Evolutionary conservation across 139 green algal genomes (phyloP).

Genomic region (Coccomyxa sp.): DNA sequence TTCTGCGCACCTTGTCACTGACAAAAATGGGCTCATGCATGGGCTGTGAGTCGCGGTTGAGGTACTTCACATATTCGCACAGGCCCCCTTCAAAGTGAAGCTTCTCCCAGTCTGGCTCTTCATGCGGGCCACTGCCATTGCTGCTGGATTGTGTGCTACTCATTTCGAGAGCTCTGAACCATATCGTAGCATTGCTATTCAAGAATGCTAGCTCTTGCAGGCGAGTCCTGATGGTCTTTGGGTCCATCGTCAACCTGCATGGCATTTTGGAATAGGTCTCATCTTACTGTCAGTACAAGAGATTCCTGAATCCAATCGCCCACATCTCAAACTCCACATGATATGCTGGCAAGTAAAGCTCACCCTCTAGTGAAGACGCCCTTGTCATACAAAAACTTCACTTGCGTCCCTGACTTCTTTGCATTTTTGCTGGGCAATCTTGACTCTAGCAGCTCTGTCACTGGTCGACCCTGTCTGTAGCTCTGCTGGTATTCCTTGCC

Average conservation of each 20-base stretch:
- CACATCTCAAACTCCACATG: background rate
- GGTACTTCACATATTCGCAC: conserved; percentile 79
- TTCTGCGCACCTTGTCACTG: background rate
- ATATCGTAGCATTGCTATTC: conserved; percentile 72
- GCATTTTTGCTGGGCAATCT: background rate
- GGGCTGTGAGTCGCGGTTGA: conserved; percentile 54
- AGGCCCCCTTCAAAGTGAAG: conserved; percentile 76
- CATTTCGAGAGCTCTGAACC: background rate
- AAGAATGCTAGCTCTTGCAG: conserved; percentile 96
- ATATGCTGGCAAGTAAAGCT: background rate
- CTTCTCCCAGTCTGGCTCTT: conserved; percentile 51
- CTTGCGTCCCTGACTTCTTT: conserved; percentile 49
- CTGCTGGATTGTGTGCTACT: background rate
- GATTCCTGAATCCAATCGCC: background rate
- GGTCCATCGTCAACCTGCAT: conserved; percentile 62
- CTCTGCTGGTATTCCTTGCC: conserved; percentile 54
- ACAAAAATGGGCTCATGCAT: conserved; percentile 77
- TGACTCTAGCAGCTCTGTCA: background rate
- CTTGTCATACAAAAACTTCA: conserved; percentile 84
- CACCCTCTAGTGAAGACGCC: conserved; percentile 64
- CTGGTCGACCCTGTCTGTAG: conserved; percentile 60
- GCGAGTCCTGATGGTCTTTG: conserved; percentile 70
- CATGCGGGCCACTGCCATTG: background rate
- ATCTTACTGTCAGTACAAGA: background rate
- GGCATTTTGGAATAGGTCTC: background rate